Evolutionary conservation across 306 rosid genomes (phyloP), one percentile per base, ranked within the genome.

Genomic region (Vigna hirtella): DNA sequence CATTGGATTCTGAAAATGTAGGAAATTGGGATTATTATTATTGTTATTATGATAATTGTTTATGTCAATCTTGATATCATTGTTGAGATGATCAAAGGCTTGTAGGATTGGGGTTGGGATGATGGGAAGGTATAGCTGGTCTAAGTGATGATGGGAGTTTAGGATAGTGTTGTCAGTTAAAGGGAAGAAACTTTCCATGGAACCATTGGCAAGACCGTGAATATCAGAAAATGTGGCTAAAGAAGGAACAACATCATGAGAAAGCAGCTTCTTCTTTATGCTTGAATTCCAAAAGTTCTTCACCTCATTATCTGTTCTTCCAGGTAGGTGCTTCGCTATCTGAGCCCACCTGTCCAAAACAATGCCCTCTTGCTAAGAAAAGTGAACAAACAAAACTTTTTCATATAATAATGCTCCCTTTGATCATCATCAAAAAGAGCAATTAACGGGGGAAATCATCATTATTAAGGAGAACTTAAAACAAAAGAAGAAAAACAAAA

Each of bases 251-350:
- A 70, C 68, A 58, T 89, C 96, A 80, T 83, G 92, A 58, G 93
- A 81, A 47, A 87, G 83, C 28, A 95, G 89, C 88, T 93, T 93
- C 93, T 91, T 95, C 86, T 95, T 95, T 58, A 93, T 89, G 93
- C 94, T 93, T 61, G 99, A 95, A 86, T 95, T 95, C 99, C 99
- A 95, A 77, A 95, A 95, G 77, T 95, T 95, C 86, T 95, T 95
- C 85, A 95, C 98, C 73, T 95, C 99, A 76, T 94, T 94, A 84
- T 94, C 98, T 69, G 98, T 94, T 92, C 98, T 88, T 87, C 98
- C 98, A 14, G 97, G 99, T 84, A 95, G 62, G 79, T 95, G 99
- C 87, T 91, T 93, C 3, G 99, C 99, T 68, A 95, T 95, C 77
- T 89, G 97, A 74, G 99, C 98, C 99, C 99, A 95, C 81, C 99